These are phyloP conservation scores for Stereocaulon alpinum DNA, from an alignment of 495 filamentous ascomycete species.

Conservation along the genomic window DNA sequence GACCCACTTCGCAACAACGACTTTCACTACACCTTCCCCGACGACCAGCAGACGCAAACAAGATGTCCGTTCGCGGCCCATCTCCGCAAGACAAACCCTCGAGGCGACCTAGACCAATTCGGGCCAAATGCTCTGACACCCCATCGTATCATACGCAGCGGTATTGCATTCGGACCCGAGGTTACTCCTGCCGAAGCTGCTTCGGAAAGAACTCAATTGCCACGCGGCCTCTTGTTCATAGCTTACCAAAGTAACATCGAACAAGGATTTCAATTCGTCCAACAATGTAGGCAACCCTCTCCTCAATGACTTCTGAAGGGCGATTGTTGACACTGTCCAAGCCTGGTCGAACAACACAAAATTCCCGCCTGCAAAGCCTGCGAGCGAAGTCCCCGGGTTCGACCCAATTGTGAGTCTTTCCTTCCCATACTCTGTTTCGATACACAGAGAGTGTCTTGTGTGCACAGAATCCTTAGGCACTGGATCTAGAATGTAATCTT, in stretches of 20 bases:
- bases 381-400: constrained; percentile 21
- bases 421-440: neutral
- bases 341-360: constrained; percentile 21
- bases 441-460: neutral
- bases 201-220: constrained; percentile 16
- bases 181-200: constrained; percentile 21
- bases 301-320: neutral
- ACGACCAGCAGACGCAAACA: constrained; percentile 19
- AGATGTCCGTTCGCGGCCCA: constrained; percentile 35
- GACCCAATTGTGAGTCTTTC: constrained; percentile 25
- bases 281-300: constrained; percentile 21
- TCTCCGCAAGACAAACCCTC: constrained; percentile 34
- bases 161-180: constrained; percentile 35
- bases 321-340: neutral
- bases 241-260: constrained; percentile 34
- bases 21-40: constrained; percentile 22
- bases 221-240: constrained; percentile 33
- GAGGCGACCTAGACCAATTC: constrained; percentile 23
- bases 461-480: neutral
- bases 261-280: constrained; percentile 32
- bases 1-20: constrained; percentile 27
- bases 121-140: constrained; percentile 1
- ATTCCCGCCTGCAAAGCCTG: constrained; percentile 18
- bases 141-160: constrained; percentile 31
- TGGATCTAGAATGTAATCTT: too few species aligned